A percentile compares a stretch with the other conserved stretches of the same genome.
Conservation (phyloP, 108 stramenopile species). For the Aureococcus anophagefferens region DNA sequence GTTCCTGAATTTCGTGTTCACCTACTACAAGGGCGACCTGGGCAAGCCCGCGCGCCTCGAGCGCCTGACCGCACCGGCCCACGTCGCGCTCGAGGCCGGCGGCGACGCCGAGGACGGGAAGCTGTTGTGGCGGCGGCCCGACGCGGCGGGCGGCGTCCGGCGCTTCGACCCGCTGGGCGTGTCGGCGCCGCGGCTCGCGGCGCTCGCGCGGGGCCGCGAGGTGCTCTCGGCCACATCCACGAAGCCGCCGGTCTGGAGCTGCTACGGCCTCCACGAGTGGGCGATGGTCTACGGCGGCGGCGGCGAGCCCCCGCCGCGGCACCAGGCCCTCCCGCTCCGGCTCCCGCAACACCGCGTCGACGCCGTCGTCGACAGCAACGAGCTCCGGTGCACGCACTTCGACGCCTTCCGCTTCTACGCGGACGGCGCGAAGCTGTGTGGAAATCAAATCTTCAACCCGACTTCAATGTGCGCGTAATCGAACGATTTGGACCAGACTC, state of each 20-base stretch:
- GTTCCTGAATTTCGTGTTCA: not conserved
- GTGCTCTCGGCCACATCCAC: conserved; percentile 5
- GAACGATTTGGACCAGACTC: no score
- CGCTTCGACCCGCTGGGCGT: not conserved
- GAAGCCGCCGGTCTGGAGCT: conserved; percentile 61
- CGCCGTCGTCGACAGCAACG: conserved; percentile 64
- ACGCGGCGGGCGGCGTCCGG: no score
- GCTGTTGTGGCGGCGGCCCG: no score
- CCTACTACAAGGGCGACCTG: not conserved
- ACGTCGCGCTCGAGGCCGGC: not conserved
- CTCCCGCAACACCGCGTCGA: conserved; percentile 61
- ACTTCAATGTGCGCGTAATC: no score
- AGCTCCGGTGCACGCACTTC: conserved; percentile 78
- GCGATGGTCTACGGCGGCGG: conserved; percentile 83
- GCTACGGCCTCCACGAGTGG: conserved; percentile 92
- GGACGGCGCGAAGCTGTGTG: conserved; percentile 58
- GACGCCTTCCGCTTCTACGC: conserved; percentile 88
- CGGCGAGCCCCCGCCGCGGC: conserved; percentile 36
- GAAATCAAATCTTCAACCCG: no score
- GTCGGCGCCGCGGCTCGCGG: not conserved
- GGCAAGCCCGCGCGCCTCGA: not conserved
- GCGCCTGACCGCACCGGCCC: not conserved
- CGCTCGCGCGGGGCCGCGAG: not conserved
- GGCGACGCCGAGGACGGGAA: not conserved
- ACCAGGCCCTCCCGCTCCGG: conserved; percentile 70